Percentiles rank a stretch among this genome's conserved stretches.
phyloP scores from a whole-genome alignment of 306 rosid species.

The Herpetospermum pedunculosum region DNA sequence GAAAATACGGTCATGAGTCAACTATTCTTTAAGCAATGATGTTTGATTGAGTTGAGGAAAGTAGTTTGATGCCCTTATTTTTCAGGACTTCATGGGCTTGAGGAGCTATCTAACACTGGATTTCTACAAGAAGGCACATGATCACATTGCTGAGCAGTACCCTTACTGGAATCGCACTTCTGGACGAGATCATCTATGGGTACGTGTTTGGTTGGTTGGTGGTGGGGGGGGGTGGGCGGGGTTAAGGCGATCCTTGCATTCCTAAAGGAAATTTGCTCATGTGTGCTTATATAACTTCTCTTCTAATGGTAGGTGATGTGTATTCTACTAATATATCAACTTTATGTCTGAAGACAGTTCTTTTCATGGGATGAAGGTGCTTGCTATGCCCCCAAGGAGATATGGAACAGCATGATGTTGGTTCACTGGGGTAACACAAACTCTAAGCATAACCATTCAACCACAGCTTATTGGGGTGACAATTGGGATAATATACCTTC shows the following conservation, averaged over 20 bases:
- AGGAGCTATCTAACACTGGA: constrained; percentile 94
- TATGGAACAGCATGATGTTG: constrained; percentile 96
- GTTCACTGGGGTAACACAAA: constrained; percentile 99
- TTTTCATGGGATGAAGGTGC: constrained; percentile 99
- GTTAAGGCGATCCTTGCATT: constrained; percentile 10
- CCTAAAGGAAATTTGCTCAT: background rate
- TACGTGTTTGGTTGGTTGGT: constrained; percentile 20
- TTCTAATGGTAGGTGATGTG: background rate
- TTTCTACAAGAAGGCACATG: constrained; percentile 57
- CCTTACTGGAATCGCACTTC: constrained; percentile 82
- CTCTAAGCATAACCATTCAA: constrained; percentile 76
- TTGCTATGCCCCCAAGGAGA: constrained; percentile 99
- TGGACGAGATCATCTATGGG: constrained; percentile 98
- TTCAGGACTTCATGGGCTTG: constrained; percentile 72
- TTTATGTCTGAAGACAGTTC: constrained; percentile 58
- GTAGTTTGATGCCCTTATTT: constrained; percentile 6
- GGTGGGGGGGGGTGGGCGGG: background rate
- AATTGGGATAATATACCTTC: constrained; percentile 71
- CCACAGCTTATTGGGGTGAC: constrained; percentile 94
- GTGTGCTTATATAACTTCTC: background rate
- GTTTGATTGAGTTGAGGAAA: background rate
- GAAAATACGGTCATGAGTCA: background rate
- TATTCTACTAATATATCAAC: constrained; percentile 26
- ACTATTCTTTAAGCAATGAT: background rate
- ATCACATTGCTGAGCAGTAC: constrained; percentile 61